Base-by-base conservation (phyloP, 2,329 filamentous ascomycete genomes). In the Ramularia endophylla region DNA sequence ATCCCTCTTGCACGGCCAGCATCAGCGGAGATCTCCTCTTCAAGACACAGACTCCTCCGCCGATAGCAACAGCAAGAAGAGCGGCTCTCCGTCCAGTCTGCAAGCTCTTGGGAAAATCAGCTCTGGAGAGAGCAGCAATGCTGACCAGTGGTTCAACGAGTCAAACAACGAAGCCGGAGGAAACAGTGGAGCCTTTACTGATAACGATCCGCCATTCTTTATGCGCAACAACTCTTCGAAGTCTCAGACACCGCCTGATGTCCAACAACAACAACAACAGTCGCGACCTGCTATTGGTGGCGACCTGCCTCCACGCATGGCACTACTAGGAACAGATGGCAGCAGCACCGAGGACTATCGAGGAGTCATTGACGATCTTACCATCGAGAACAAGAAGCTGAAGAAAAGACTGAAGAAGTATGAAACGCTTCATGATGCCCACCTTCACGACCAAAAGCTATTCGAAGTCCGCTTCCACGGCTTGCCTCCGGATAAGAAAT, bases 381-480 rank as follows among this genome's bases (percentile, higher is more conserved):
- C 87, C 0, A 70, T 94, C 18, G 83, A 88, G 58, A 94, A 92
- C 59, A 85, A 87, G 60, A 81, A 79, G 38, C 62, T 94, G 46
- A 88, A 82, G 65, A 80, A 83, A 51, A 79, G 81, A 54, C 56
- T 94, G 39, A 83, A 77, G 54, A 81, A 77, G 39, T 85, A 85
- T 47, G 83, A 85, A 60, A 80, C 78, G 48, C 66, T 77, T 18
- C 78, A 82, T 2, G 78, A 80, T 13, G 73, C 81, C 30, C 76
- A 82, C 48, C 65, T 89, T 36, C 75, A 81, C 25, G 78, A 81
- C 34, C 85, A 94, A 20, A 87, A 85, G 57, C 64, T 94, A 0
- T 90, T 94, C 53, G 87, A 94, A 59, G 79, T 94, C 46, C 83
- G 85, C 52, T 75, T 89, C 20, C 85, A 92, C 53, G 80, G 82